Evolutionary conservation across 140 eudicot species (phyloP).

Genomic region (Anethum foeniculum): DNA sequence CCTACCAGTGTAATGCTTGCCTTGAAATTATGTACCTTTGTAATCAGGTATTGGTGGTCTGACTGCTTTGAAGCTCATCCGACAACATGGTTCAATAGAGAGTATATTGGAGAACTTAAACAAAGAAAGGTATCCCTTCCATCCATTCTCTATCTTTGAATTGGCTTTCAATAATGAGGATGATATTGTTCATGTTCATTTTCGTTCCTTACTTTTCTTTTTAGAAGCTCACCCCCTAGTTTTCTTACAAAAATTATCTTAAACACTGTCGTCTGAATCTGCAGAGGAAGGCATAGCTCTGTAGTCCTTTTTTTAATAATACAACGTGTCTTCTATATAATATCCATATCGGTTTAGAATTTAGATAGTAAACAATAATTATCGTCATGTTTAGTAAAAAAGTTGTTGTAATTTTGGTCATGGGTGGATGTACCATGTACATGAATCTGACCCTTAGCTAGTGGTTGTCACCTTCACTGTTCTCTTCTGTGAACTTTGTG

Average conservation of each 20-base stretch:
- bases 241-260: neutral
- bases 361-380: neutral
- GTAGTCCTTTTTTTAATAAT: neutral
- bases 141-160: neutral
- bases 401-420: neutral
- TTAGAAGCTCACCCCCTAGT: no score
- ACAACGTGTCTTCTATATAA: neutral
- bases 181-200: neutral
- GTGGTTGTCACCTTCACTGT: neutral
- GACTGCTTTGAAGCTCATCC: slow-evolving; percentile 93
- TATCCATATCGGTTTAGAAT: neutral
- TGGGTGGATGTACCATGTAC: neutral
- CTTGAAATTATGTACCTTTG: neutral
- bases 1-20: slow-evolving; percentile 1
- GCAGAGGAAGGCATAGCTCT: neutral
- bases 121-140: slow-evolving; percentile 62
- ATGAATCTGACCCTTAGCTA: neutral
- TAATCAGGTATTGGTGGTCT: slow-evolving; percentile 78
- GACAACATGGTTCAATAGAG: slow-evolving; percentile 94
- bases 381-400: neutral
- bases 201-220: neutral
- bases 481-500: neutral
- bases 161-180: neutral
- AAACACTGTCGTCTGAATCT: neutral
- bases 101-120: slow-evolving; percentile 77